Percentiles rank a stretch among this genome's conserved stretches.
phyloP scores from a whole-genome alignment of 148 eudicot species.

The Chenopodium formosanum region DNA sequence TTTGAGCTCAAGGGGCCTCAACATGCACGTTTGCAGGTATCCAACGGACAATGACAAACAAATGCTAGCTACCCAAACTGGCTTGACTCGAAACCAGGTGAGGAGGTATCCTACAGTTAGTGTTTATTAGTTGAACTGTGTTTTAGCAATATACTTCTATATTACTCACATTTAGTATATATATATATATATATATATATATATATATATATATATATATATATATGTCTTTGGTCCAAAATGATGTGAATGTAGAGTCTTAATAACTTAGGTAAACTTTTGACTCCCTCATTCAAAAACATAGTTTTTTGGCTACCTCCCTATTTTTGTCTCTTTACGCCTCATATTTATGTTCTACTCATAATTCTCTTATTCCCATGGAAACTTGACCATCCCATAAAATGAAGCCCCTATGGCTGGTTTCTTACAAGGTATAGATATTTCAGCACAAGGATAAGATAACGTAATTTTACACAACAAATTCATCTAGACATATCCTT shows the following conservation, averaged over 20 bases:
- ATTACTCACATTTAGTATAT: neutral
- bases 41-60: slow-evolving; percentile 82
- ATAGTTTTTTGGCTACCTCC: neutral
- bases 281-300: neutral
- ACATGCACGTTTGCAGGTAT: slow-evolving; percentile 40
- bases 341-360: neutral
- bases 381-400: neutral
- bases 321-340: neutral
- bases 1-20: neutral
- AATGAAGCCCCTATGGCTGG: neutral
- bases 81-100: slow-evolving; percentile 82
- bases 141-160: neutral
- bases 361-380: neutral
- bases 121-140: neutral
- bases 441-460: neutral
- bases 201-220: too few species aligned
- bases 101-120: slow-evolving; percentile 13
- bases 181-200: too few species aligned
- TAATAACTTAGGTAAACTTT: neutral
- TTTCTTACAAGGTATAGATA: neutral
- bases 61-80: slow-evolving; percentile 83
- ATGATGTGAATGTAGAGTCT: neutral
- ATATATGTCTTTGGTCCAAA: neutral
- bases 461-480: too few species aligned
- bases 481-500: too few species aligned